phyloP scores from a whole-genome alignment of 805 yeast genomes.

The Candida patagonica region DNA sequence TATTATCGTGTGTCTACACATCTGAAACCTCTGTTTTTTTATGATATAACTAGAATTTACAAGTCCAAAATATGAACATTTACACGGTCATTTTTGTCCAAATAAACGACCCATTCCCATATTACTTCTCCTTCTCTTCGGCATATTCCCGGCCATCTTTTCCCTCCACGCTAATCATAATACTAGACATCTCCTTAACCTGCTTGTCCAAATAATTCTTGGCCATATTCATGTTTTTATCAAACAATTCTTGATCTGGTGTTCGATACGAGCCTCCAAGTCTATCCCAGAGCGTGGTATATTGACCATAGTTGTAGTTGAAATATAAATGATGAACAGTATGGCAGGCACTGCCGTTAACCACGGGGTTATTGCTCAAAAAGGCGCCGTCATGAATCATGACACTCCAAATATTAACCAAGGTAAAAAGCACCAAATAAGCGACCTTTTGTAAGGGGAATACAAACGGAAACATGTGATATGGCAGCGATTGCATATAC shows the following conservation, averaged over 20 bases:
- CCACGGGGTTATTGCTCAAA: conserved; percentile 82
- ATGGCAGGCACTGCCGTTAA: conserved; percentile 98
- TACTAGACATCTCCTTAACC: conserved; percentile 62
- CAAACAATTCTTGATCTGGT: conserved; percentile 83
- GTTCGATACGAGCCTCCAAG: conserved; percentile 86
- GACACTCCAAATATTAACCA: conserved; percentile 96
- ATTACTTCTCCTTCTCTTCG: conserved; percentile 9
- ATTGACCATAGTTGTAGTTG: conserved; percentile 97
- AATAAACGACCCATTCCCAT: too few species aligned
- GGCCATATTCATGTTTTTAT: conserved; percentile 47
- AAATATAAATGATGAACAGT: conserved; percentile 94
- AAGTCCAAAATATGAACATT: too few species aligned
- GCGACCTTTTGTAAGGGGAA: conserved; percentile 88
- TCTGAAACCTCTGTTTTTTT: too few species aligned
- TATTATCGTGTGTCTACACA: too few species aligned
- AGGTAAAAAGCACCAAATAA: conserved; percentile 72
- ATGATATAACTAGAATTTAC: too few species aligned
- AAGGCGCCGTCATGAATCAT: conserved; percentile 98
- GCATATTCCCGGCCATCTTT: conserved; percentile 53
- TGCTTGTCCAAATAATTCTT: conserved; percentile 62
- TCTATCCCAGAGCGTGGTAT: conserved; percentile 97
- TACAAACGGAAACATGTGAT: conserved; percentile 82
- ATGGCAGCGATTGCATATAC: conserved; percentile 84
- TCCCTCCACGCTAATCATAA: conserved; percentile 75
- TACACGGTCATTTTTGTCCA: too few species aligned